phyloP scores from a whole-genome alignment of 2,329 filamentous ascomycete species.

The Diaporthe amygdali region DNA sequence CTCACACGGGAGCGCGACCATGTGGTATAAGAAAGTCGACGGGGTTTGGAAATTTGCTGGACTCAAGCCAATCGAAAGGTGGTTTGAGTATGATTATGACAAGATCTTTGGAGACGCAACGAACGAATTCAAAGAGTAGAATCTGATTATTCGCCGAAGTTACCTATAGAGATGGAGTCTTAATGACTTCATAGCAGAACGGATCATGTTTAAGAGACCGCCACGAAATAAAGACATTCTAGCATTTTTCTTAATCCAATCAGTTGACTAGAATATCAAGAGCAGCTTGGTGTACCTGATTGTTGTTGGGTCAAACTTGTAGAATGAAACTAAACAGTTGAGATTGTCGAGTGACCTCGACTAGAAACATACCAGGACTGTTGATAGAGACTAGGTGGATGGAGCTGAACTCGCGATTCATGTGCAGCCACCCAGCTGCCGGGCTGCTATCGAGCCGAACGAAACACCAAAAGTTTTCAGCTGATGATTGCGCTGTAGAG shows the following conservation, averaged over 20 bases:
- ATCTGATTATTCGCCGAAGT: neutral
- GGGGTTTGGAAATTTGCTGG: slow-evolving; percentile 65
- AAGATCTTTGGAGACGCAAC: slow-evolving; percentile 35
- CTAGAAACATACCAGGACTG: too few species aligned
- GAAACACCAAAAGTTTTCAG: neutral
- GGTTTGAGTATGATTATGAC: slow-evolving; percentile 61
- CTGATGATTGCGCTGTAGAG: too few species aligned
- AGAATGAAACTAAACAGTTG: neutral
- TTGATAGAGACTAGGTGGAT: too few species aligned
- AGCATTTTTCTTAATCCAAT: too few species aligned
- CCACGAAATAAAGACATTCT: too few species aligned
- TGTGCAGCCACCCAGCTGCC: neutral
- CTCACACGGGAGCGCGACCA: slow-evolving; percentile 57
- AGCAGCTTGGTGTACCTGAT: too few species aligned
- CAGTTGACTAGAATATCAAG: too few species aligned
- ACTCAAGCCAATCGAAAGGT: slow-evolving; percentile 56
- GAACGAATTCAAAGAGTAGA: neutral
- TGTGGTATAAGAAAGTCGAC: slow-evolving; percentile 62
- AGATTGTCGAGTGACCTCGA: neutral
- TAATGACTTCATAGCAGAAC: neutral
- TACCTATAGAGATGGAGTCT: neutral
- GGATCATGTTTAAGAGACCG: neutral
- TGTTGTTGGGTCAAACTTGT: too few species aligned
- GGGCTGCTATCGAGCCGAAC: too few species aligned
- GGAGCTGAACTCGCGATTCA: too few species aligned